Conservation (phyloP, 129 eudicot species). For the carrot (Daucus carota) region DNA sequence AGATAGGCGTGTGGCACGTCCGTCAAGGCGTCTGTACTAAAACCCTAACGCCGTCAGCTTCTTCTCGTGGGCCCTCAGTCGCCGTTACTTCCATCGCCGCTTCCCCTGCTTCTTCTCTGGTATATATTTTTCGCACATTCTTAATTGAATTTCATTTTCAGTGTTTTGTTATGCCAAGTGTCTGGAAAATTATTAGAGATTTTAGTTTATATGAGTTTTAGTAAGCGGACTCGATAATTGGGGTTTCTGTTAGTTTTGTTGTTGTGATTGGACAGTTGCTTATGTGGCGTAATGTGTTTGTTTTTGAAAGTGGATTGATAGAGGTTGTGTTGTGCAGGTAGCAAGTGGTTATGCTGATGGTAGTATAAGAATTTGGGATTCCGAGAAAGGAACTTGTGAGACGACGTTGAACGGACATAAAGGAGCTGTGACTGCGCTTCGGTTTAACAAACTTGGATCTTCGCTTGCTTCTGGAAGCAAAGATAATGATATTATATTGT, state of each 20-base stretch:
- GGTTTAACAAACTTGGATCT: constrained; percentile 76
- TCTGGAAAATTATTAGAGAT: neutral
- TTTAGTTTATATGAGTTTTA: neutral
- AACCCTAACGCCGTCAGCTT: constrained; percentile 47
- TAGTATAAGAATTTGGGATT: constrained; percentile 86
- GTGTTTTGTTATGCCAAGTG: neutral
- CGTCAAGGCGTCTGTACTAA: constrained; percentile 77
- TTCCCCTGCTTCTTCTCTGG: constrained; percentile 52
- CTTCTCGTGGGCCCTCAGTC: constrained; percentile 53
- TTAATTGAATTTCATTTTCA: neutral
- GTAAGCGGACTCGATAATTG: neutral
- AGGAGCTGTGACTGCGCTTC: constrained; percentile 72
- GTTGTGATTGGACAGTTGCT: neutral
- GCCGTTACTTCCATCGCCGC: constrained; percentile 68
- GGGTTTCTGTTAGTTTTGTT: neutral
- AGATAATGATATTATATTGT: constrained; percentile 82
- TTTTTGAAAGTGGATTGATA: neutral
- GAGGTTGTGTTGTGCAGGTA: constrained; percentile 33
- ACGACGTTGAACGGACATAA: constrained; percentile 95
- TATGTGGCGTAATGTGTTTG: neutral
- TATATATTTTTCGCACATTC: constrained; percentile 3
- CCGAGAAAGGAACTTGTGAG: constrained; percentile 73
- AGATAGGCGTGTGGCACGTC: constrained; percentile 78
- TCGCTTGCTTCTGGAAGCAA: constrained; percentile 95
- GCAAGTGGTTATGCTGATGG: constrained; percentile 98